phyloP scores from a whole-genome alignment of 768 basidiomycete species.

The Agaricus blazei region DNA sequence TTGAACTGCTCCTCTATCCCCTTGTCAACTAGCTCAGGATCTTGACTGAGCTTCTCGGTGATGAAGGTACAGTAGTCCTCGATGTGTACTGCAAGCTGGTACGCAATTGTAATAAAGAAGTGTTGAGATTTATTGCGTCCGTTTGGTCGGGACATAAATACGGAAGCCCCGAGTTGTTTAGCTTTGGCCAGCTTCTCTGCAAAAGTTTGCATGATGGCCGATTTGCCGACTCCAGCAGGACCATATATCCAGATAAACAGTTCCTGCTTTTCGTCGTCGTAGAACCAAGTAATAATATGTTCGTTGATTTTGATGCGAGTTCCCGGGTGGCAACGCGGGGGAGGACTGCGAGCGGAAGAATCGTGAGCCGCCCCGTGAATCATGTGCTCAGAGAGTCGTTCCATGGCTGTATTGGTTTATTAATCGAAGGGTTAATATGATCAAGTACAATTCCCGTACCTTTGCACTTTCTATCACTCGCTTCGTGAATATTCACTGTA shows the following conservation, averaged over 20 bases:
- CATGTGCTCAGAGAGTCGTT: background rate
- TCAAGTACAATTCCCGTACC: background rate
- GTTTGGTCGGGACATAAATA: constrained; percentile 5
- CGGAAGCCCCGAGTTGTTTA: background rate
- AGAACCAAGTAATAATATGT: background rate
- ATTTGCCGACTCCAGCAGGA: constrained; percentile 10
- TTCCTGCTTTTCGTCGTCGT: background rate
- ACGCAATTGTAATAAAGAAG: background rate
- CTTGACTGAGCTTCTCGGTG: background rate
- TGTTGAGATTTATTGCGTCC: background rate
- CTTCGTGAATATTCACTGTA: too few species aligned
- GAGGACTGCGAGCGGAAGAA: background rate
- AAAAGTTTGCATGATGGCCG: constrained; percentile 5
- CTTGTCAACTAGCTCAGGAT: background rate
- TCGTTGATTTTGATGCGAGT: background rate
- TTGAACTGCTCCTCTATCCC: background rate
- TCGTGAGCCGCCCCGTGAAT: background rate
- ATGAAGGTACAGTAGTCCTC: background rate
- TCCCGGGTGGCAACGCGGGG: background rate
- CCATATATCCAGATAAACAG: constrained; percentile 6
- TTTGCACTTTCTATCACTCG: too few species aligned
- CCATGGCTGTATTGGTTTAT: background rate
- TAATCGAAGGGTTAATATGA: too few species aligned
- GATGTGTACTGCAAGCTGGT: background rate
- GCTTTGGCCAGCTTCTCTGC: background rate